Conservation (phyloP, 2,329 filamentous ascomycete genomes). For the Epichloe coenophiala region DNA sequence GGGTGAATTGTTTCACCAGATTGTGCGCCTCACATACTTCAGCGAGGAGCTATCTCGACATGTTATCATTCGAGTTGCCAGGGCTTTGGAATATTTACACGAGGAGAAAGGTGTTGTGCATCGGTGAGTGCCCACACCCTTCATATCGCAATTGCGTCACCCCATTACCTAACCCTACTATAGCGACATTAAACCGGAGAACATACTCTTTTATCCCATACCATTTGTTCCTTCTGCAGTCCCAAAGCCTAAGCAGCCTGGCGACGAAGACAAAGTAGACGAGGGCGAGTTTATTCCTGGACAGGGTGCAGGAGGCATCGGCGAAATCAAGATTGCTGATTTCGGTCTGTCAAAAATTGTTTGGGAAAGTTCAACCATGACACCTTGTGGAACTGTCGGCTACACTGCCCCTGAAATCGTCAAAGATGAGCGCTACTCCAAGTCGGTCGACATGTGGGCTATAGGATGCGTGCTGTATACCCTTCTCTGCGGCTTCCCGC, state of each 20-base stretch:
- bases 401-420: conserved; percentile 98
- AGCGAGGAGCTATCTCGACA: conserved; percentile 91
- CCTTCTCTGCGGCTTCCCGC: conserved; percentile 89
- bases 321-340: conserved; percentile 91
- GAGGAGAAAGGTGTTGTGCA: conserved; percentile 93
- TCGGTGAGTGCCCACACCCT: conserved; percentile 43
- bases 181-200: conserved; percentile 97
- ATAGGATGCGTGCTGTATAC: conserved; percentile 95
- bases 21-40: conserved; percentile 95
- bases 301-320: conserved; percentile 77
- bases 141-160: background rate
- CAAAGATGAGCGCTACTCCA: conserved; percentile 96
- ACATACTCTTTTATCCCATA: conserved; percentile 82
- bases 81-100: conserved; percentile 85
- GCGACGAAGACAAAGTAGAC: conserved; percentile 94
- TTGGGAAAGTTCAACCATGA: conserved; percentile 98
- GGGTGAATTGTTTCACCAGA: conserved; percentile 98
- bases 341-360: conserved; percentile 97
- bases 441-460: conserved; percentile 99
- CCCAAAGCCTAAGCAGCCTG: conserved; percentile 68
- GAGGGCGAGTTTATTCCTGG: conserved; percentile 86
- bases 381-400: conserved; percentile 94
- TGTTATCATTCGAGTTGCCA: conserved; percentile 89
- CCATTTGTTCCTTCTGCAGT: conserved; percentile 68
- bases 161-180: background rate